These are phyloP conservation scores for Pilaira anomala DNA, from an alignment of 192 early-diverging fungal species.

Conservation along the genomic window DNA sequence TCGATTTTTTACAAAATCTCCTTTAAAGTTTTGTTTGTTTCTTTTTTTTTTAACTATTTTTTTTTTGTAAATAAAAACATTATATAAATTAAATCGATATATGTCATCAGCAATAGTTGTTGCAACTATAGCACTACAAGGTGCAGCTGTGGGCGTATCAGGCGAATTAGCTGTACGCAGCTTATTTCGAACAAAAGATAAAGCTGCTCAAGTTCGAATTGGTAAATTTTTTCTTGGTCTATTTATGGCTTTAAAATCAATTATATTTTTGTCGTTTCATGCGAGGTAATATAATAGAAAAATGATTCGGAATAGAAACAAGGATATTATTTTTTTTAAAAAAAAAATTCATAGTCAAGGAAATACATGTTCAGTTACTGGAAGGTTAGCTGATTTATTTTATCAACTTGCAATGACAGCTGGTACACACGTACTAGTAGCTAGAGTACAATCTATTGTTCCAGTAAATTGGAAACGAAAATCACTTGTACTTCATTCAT, in stretches of 20 bases:
- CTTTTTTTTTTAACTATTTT: too few species aligned
- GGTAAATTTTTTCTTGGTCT: slow-evolving; percentile 22
- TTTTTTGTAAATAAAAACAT: too few species aligned
- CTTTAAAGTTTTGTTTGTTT: too few species aligned
- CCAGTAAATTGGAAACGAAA: slow-evolving; percentile 16
- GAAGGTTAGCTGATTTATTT: slow-evolving; percentile 23
- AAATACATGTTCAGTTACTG: slow-evolving; percentile 11
- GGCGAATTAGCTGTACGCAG: slow-evolving; percentile 1
- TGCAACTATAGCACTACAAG: slow-evolving; percentile 12
- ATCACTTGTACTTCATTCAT: neutral
- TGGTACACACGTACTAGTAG: slow-evolving; percentile 16
- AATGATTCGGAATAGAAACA: too few species aligned
- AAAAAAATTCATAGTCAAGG: slow-evolving; percentile 8
- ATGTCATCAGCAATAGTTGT: slow-evolving; percentile 10
- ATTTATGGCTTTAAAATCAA: slow-evolving; percentile 19
- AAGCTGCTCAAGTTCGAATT: slow-evolving; percentile 3
- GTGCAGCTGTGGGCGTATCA: slow-evolving; percentile 5
- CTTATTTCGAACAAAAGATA: slow-evolving; percentile 10
- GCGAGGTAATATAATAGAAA: neutral
- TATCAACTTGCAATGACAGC: slow-evolving; percentile 28
- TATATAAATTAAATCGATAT: neutral
- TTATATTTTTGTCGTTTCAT: slow-evolving; percentile 23
- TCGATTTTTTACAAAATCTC: too few species aligned
- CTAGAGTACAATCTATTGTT: slow-evolving; percentile 20
- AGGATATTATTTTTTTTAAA: too few species aligned